Base-by-base conservation (phyloP, 179 eudicot species). In the Silene coronaria region DNA sequence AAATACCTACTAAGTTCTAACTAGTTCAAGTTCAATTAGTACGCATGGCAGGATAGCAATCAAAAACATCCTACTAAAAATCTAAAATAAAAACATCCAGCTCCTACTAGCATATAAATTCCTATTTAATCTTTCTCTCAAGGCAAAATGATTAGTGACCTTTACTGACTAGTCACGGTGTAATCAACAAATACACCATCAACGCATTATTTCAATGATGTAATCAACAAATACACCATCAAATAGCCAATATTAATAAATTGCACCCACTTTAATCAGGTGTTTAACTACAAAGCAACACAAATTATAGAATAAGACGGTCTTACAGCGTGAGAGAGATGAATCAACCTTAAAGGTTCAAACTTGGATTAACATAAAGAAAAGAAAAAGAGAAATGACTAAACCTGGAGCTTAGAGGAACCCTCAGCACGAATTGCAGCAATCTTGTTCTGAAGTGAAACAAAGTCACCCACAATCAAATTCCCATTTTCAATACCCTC, bases 351-450 rank as follows among this genome's bases (percentile, higher is more conserved):
- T 19, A 19, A 13, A 59, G 6, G 26, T 6, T 28, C 46, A 45
- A 66, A 51, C 60, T 70, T 67, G n/a, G 5, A 64, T 55, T 0
- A n/a, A 21, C 13, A 21, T 34, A 1, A 6, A 16, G 26, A 22
- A 21, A 17, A 46, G 0, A 6, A 22, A 62, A 38, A 70, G 26
- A 8, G 42, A 0, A 55, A 55, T n/a, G n/a, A 71, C 2, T 12
- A 68, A 77, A 91, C 97, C 97, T 91, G 97, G 59, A 91, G 89
- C 46, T 89, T 91, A 48, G 85, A 78, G 48, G 91, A 82, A 38
- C 89, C 91, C 4, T 81, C 85, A 14, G 79, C 76, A 46, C 86
- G 88, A 86, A 91, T 88, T 14, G 89, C 78, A 17, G 88, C 80
- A 64, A 84, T 91, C 74, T 91, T 89, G 28, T 67, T 76, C 32